Base-by-base conservation (phyloP, 805 yeast genomes). In the Helenozyma baotianmanensis region DNA sequence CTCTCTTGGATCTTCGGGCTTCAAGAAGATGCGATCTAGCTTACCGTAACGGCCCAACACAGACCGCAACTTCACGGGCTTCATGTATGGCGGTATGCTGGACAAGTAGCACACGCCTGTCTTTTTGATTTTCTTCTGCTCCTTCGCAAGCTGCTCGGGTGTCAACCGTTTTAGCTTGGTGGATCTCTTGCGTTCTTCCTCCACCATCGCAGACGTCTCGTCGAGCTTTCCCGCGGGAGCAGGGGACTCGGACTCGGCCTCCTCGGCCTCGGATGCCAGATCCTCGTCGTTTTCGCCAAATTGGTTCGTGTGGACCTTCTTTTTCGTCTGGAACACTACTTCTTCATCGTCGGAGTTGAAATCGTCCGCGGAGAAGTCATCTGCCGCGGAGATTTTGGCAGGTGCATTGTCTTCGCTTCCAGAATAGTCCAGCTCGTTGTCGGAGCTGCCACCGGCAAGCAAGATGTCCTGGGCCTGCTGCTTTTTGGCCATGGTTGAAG, bases 31-130 rank as follows among this genome's bases (percentile, higher is more conserved):
- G 43, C 97, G 69, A 48, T 86, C 95, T n/a, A 90, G 72, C 38
- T 77, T 78, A 9, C 98, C 98, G 60, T 90, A 92, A 40, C 86
- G 68, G 4, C 79, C 58, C 21, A 92, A 64, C 9, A 92, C 74
- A 32, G 88, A 92, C 48, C 95, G 72, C 60, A 92, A 67, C 54
- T 88, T 92, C 2, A 82, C 76, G 1, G 98, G 97, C 54, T 89
- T 89, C 98, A 92, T 92, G 54, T 83, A 92, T 16, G 98, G 98
- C 0, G 98, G 98, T 8, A 92, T 75, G 30, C 81, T 74, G 0
- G 97, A 88, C 3, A 92, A 58, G 48, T 92, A 92, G n/a, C 95
- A 81, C 2, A 92, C 96, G 4, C 98, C 98, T 0, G 96, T 80
- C 47, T 74, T 79, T 40, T 71, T 76, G 23, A 74, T 69, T 45